Conservation (phyloP, 106 monocot genomes). For the Phalaenopsis equestris region DNA sequence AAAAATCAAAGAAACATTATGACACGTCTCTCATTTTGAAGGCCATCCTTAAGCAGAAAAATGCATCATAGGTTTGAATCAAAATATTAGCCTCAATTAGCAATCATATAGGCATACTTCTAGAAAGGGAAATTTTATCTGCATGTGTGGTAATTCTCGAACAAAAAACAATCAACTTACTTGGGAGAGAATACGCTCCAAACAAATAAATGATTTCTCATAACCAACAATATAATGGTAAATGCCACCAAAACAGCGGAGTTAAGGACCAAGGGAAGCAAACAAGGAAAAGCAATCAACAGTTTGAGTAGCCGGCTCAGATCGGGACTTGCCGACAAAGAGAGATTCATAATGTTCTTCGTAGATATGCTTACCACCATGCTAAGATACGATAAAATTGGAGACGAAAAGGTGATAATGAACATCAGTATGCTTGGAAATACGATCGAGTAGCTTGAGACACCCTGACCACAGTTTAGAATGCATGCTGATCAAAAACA, state of each 20-base stretch:
- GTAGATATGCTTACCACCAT: constrained; percentile 44
- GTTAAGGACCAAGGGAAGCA: constrained; percentile 75
- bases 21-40: too few species aligned
- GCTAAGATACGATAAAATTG: constrained; percentile 49
- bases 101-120: not conserved
- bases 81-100: not conserved
- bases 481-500: not conserved
- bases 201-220: constrained; percentile 93
- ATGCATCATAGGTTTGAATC: not conserved
- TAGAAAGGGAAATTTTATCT: not conserved
- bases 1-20: too few species aligned
- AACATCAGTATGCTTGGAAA: constrained; percentile 89
- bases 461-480: constrained; percentile 51
- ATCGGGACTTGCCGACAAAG: constrained; percentile 4
- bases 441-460: constrained; percentile 67
- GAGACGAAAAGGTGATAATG: constrained; percentile 70
- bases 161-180: constrained; percentile 34
- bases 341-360: constrained; percentile 16
- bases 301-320: constrained; percentile 30
- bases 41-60: not conserved
- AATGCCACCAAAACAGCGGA: constrained; percentile 64
- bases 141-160: not conserved
- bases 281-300: constrained; percentile 59
- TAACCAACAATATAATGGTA: constrained; percentile 68
- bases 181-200: constrained; percentile 99